Evolutionary conservation across 1,284 basidiomycete species (phyloP), one percentile per base, ranked within the genome.

Genomic region (Microbotryum violaceum): DNA sequence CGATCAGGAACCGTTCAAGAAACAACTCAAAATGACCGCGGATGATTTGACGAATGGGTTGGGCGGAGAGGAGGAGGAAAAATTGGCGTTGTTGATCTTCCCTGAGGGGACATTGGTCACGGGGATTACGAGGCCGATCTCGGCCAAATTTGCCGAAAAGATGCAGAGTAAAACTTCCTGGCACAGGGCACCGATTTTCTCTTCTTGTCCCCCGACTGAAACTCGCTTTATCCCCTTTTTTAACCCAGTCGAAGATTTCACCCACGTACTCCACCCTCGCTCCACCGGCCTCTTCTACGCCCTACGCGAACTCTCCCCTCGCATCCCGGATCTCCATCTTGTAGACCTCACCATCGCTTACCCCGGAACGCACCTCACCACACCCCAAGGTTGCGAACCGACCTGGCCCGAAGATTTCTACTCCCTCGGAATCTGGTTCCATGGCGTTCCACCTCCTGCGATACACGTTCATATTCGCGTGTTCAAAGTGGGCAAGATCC

Each of bases 51-150:
- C 25, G 14, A 49, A 54, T 2, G 52, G 46, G 4, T 42, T 42
- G 14, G 37, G 37, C 3, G 37, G 37, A 6, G 51, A 46, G 5
- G 49, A 23, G 9, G 55, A 56, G n/a, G 58, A 61, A 14, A 58
- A 54, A 52, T 25, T 64, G 21, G 63, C 59, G 29, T 21, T 69
- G 18, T 29, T 66, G 20, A 54, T 66, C 29, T 66, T 93, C 74
- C 93, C 92, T 0, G 92, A 97, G 75, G 92, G 92, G 20, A 96
- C 92, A 0, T 83, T 97, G 55, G 85, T 90, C 5, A 90, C 87
- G 74, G 82, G 83, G 61, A 79, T 91, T 65, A 96, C 91, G 2
- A 78, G 89, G 44, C 88, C 87, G 0, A 80, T 87, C 64, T 91
- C 88, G 75, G 83, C 83, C 75, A 86, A 85, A 69, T 96, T 52